phyloP scores from a whole-genome alignment of 169 alveolate genomes.

The Eimeria sp. region DNA sequence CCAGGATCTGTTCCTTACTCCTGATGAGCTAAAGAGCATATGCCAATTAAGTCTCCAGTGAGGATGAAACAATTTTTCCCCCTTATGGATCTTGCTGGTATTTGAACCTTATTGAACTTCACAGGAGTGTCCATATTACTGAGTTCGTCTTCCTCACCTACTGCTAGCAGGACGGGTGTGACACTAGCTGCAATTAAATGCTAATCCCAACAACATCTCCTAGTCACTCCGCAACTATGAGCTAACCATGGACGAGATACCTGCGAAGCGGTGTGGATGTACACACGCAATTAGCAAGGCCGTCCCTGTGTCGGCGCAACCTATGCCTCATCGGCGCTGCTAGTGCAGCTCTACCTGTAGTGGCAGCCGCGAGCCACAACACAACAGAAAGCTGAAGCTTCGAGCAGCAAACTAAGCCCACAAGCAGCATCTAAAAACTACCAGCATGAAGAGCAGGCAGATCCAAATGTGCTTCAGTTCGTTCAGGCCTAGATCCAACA shows the following conservation, averaged over 20 bases:
- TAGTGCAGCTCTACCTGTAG: not conserved
- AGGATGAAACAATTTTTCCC: not conserved
- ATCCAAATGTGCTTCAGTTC: not conserved
- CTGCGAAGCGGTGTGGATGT: not conserved
- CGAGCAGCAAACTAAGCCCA: not conserved
- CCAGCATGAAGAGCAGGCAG: not conserved
- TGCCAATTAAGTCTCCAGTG: not conserved
- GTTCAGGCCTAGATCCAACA: too few species aligned
- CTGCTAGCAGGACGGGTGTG: not conserved
- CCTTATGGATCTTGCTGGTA: not conserved
- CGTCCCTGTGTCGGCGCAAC: not conserved
- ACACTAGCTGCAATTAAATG: not conserved
- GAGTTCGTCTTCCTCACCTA: too few species aligned
- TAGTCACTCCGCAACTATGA: too few species aligned
- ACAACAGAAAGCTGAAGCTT: not conserved
- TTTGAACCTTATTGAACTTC: not conserved
- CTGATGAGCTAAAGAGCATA: conserved; percentile 15
- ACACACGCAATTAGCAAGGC: not conserved
- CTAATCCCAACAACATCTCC: not conserved
- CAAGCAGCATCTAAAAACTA: not conserved
- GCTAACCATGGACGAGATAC: not conserved
- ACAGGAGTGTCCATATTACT: not conserved
- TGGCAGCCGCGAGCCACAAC: not conserved
- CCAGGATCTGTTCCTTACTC: conserved; percentile 57
- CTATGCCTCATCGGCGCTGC: not conserved